A percentile compares a stretch with the other conserved stretches of the same genome.
Evolutionary conservation across 768 basidiomycete genomes (phyloP).

Genomic region (Tephrocybe sp.): DNA sequence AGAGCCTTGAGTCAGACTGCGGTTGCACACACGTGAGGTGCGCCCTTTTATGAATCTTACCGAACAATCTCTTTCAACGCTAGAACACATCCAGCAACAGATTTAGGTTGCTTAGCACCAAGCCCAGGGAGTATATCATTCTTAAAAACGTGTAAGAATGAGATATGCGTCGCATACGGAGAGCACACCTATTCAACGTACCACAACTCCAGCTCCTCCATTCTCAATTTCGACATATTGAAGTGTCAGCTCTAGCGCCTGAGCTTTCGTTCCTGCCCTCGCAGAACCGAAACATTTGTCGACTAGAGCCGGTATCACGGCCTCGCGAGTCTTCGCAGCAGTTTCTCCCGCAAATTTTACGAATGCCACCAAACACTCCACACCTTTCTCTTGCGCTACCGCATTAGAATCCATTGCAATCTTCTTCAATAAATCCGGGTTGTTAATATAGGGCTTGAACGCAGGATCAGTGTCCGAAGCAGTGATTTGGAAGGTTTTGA

Average conservation of each 20-base stretch:
- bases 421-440: constrained; percentile 79
- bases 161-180: constrained; percentile 23
- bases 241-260: constrained; percentile 81
- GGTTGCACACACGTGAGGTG: not conserved
- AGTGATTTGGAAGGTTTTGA: constrained; percentile 84
- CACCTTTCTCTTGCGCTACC: constrained; percentile 96
- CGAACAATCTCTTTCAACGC: constrained; percentile 84
- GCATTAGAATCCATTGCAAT: constrained; percentile 90
- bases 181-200: constrained; percentile 47
- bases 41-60: constrained; percentile 45
- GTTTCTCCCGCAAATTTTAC: constrained; percentile 93
- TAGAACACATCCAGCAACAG: constrained; percentile 76
- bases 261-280: constrained; percentile 85
- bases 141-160: constrained; percentile 39
- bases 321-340: constrained; percentile 76
- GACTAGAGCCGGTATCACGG: constrained; percentile 86
- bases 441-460: constrained; percentile 86
- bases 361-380: constrained; percentile 84
- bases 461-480: constrained; percentile 93
- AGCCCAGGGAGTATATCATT: constrained; percentile 82
- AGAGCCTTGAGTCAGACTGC: constrained; percentile 4
- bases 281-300: constrained; percentile 95
- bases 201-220: constrained; percentile 81
- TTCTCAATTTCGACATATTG: constrained; percentile 97
- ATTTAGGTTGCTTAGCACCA: constrained; percentile 91